Percentiles rank a stretch among this genome's conserved stretches.
Evolutionary conservation across 371 early-diverging fungal genomes (phyloP).

Genomic region (Capniomyces stellatus): DNA sequence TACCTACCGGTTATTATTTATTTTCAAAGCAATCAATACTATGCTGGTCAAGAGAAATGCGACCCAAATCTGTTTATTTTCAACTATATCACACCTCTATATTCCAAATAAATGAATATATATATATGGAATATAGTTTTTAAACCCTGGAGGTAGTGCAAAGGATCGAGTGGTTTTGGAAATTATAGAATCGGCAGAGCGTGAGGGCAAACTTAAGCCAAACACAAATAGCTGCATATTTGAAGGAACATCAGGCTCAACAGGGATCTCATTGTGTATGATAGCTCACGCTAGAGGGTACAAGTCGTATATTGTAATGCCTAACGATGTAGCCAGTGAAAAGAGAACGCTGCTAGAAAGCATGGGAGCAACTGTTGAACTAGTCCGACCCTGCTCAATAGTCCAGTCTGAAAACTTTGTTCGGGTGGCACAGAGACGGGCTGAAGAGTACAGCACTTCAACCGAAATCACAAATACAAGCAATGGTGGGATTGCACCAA

Average conservation of each 20-base stretch:
- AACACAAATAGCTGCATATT: constrained; percentile 33
- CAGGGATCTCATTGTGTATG: constrained; percentile 69
- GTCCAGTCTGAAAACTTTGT: constrained; percentile 85
- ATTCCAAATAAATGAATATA: too few relatives aligned
- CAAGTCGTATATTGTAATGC: constrained; percentile 85
- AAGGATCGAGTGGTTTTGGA: constrained; percentile 87
- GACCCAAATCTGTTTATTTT: neutral
- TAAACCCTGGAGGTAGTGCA: constrained; percentile 84
- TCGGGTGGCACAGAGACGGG: constrained; percentile 61
- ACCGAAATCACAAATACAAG: constrained; percentile 3
- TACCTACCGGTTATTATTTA: neutral
- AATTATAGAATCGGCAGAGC: constrained; percentile 66
- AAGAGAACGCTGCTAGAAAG: constrained; percentile 69
- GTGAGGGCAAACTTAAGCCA: constrained; percentile 36
- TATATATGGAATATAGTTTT: constrained; percentile 63
- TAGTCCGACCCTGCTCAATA: constrained; percentile 78
- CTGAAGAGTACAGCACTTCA: constrained; percentile 31
- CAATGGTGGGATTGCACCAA: neutral
- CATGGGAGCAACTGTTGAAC: constrained; percentile 79
- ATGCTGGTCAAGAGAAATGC: neutral
- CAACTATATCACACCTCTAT: too few relatives aligned
- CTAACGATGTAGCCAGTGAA: constrained; percentile 81
- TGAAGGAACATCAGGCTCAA: constrained; percentile 86
- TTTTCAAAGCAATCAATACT: neutral
- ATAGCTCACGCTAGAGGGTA: constrained; percentile 74